phyloP scores from a whole-genome alignment of 1,284 basidiomycete species.

The Fomitopsis schrenkii region DNA sequence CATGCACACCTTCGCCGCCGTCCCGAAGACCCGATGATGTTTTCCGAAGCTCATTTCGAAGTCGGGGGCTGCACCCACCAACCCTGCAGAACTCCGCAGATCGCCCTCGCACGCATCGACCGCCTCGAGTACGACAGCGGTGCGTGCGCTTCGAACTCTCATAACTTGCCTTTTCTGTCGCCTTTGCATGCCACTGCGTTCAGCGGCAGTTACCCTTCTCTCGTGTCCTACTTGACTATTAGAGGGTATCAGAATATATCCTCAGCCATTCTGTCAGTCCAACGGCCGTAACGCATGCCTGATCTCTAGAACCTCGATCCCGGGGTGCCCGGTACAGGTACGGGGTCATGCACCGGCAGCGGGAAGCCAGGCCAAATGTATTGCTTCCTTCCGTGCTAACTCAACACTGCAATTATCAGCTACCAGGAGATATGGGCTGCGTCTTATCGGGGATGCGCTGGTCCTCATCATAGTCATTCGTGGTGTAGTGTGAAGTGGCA shows the following conservation, averaged over 20 bases:
- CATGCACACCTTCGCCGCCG: not conserved
- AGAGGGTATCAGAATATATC: not conserved
- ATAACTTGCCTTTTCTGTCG: not conserved
- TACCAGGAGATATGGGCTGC: constrained; percentile 1
- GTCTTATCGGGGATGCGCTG: constrained; percentile 1
- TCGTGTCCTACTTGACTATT: not conserved
- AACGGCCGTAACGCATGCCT: not conserved
- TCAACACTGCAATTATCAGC: not conserved
- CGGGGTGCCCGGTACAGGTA: not conserved
- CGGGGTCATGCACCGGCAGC: not conserved
- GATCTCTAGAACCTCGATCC: not conserved
- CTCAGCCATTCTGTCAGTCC: not conserved
- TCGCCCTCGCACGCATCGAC: not conserved
- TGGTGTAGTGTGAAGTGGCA: constrained; percentile 1
- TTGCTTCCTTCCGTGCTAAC: not conserved
- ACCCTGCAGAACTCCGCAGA: not conserved
- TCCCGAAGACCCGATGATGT: not conserved
- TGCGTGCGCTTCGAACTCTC: not conserved
- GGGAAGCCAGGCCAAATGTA: not conserved
- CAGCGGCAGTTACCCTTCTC: constrained; percentile 1
- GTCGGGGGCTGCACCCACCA: not conserved
- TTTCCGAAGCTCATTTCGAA: not conserved
- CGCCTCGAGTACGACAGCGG: not conserved
- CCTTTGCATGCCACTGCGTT: not conserved
- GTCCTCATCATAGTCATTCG: constrained; percentile 1